Evolutionary conservation across 2,329 filamentous ascomycete species (phyloP).

Genomic region (Stylonectria norvegica): DNA sequence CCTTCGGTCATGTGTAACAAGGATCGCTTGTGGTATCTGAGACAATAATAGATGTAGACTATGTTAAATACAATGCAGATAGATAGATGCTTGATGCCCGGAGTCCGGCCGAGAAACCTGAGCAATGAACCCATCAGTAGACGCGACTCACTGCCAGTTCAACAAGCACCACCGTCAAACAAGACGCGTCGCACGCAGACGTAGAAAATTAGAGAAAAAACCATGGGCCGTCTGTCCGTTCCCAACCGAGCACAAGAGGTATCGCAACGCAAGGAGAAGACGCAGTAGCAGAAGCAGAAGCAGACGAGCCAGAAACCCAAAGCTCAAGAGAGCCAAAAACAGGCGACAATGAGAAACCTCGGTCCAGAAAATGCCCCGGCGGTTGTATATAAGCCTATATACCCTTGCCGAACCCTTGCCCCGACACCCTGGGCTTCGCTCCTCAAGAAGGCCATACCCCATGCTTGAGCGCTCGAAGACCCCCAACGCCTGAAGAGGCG

Average conservation of each 20-base stretch:
- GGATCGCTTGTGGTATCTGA: slow-evolving; percentile 28
- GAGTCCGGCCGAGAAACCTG: slow-evolving; percentile 11
- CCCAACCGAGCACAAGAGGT: background rate
- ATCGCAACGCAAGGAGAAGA: slow-evolving; percentile 1
- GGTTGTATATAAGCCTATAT: slow-evolving; percentile 19
- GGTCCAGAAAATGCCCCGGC: slow-evolving; percentile 20
- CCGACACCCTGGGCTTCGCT: slow-evolving; percentile 14
- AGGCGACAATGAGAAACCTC: slow-evolving; percentile 3
- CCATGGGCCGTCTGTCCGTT: background rate
- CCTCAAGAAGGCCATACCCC: slow-evolving; percentile 10
- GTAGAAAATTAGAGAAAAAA: too few species aligned
- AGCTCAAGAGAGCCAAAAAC: slow-evolving; percentile 1
- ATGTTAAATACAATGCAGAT: slow-evolving; percentile 27
- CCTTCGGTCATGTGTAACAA: too few species aligned
- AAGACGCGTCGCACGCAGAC: too few species aligned
- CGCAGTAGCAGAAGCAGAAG: background rate
- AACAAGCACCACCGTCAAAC: background rate
- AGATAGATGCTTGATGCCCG: slow-evolving; percentile 11
- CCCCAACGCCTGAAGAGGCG: too few species aligned
- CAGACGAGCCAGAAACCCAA: too few species aligned
- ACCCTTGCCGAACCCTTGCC: slow-evolving; percentile 17
- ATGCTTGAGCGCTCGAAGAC: slow-evolving; percentile 13
- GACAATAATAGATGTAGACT: slow-evolving; percentile 28
- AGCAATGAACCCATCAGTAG: slow-evolving; percentile 7
- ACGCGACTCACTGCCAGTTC: slow-evolving; percentile 10